Conservation (phyloP, 78 protist species). For the Anaeramoeba ignava region DNA sequence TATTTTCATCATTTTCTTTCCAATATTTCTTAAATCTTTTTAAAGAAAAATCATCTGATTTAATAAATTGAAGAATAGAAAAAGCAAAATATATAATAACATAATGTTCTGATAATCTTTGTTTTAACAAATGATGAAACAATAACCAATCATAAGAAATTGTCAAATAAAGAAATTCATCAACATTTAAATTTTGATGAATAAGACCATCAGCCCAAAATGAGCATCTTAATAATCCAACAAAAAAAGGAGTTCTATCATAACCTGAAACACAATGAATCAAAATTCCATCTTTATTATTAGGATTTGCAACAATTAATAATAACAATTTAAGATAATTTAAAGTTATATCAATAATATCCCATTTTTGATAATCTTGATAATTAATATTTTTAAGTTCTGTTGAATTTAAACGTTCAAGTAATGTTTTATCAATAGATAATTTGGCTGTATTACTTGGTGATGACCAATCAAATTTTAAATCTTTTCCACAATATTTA, state of each 20-base stretch:
- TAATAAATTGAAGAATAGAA: not conserved
- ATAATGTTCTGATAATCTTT: not conserved
- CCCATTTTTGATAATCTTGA: not conserved
- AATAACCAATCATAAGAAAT: not conserved
- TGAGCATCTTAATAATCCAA: not conserved
- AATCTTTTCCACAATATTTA: not conserved
- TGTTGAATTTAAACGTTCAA: not conserved
- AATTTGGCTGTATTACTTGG: not conserved
- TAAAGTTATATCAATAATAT: not conserved
- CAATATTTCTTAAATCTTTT: too few relatives aligned
- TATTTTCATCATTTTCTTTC: too few relatives aligned
- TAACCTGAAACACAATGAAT: not conserved
- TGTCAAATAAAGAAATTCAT: not conserved
- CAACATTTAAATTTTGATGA: not conserved
- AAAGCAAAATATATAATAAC: not conserved
- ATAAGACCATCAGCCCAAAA: not conserved
- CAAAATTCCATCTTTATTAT: not conserved
- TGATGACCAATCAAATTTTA: not conserved
- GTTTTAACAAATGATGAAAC: not conserved
- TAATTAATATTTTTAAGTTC: not conserved
- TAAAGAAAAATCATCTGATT: too few relatives aligned
- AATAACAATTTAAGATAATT: not conserved
- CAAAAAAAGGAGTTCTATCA: not conserved
- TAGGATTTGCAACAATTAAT: not conserved
- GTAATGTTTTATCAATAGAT: not conserved